Conservation (phyloP, 2,329 filamentous ascomycete genomes). For the Alternaria triticimaculans region DNA sequence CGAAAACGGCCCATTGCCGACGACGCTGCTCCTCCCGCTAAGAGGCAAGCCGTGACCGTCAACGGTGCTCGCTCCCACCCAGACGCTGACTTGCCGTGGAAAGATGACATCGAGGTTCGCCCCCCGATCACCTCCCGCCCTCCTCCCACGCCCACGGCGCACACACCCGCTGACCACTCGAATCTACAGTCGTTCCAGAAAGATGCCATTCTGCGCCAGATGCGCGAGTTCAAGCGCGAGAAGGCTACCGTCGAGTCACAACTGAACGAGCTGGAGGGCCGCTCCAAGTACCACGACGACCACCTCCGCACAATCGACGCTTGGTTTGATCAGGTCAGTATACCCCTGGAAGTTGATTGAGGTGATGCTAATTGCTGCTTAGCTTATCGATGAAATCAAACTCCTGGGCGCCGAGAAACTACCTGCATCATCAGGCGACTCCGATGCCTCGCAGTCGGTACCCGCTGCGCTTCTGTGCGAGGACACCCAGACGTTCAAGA, state of each 20-base stretch:
- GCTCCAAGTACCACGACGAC: constrained; percentile 84
- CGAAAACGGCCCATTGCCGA: constrained; percentile 94
- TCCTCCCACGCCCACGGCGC: constrained; percentile 28
- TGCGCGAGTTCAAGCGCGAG: constrained; percentile 97
- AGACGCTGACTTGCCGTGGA: constrained; percentile 72
- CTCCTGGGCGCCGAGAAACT: constrained; percentile 50
- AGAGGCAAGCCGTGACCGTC: constrained; percentile 77
- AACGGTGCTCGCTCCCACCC: constrained; percentile 76
- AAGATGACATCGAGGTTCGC: constrained; percentile 77
- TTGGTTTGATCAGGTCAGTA: constrained; percentile 89
- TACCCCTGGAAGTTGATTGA: constrained; percentile 10
- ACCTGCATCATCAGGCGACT: constrained; percentile 25
- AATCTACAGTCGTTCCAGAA: constrained; percentile 80
- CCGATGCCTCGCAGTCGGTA: constrained; percentile 48
- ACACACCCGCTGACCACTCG: constrained; percentile 40
- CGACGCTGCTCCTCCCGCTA: constrained; percentile 86
- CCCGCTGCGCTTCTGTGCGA: constrained; percentile 63
- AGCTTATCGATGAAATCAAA: constrained; percentile 58
- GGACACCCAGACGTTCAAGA: constrained; percentile 70
- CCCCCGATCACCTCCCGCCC: constrained; percentile 37
- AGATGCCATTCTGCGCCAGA: constrained; percentile 94
- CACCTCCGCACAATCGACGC: constrained; percentile 88
- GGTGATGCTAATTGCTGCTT: constrained; percentile 34
- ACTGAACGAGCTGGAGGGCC: constrained; percentile 79
- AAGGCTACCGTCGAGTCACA: constrained; percentile 81